Base-by-base conservation (phyloP, 768 basidiomycete species). In the Tephrocybe rancida region DNA sequence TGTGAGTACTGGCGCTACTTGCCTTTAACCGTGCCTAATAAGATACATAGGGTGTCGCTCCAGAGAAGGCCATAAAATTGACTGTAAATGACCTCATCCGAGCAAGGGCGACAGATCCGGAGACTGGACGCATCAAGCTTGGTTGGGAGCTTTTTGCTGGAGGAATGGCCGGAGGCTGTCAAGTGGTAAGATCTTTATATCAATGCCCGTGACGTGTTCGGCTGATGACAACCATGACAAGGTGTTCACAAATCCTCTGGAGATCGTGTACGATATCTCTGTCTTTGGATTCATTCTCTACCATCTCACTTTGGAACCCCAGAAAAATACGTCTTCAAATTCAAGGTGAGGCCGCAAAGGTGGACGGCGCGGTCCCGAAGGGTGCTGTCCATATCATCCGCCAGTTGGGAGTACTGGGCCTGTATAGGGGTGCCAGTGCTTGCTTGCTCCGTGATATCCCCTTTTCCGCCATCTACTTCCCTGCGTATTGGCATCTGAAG, bases 61-160 rank as follows among this genome's bases (percentile, higher is more conserved):
- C 94, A 10, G 94, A 97, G 71, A 97, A 97, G 75, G 97, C 97
- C 10, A 97, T 99, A 72, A 99, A 99, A 69, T 73, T 99, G 56
- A 97, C 97, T 2, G 89, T 99, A 44, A 98, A 98, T 73, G 96
- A 97, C 66, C 72, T 96, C 50, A 79, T 99, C 21, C 86, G 97
- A 29, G 78, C 83, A 22, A 82, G 84, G 46, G 86, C 87, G 9
- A 96, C 85, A 73, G 95, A 99, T 70, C 92, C 95, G 21, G 94
- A 96, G 70, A 99, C 97, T 9, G 97, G 97, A 11, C 83, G 93
- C 50, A 99, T 99, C 69, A 83, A 87, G 53, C 65, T 97, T n/a
- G 62, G 63, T n/a, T 95, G 92, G 91, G 97, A 99, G 71, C 61
- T 98, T 16, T 54, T 91, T 5, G 96, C 96, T 29, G 97, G 97